Conservation (phyloP, 176 grass and related monocot genomes). For the Luzula sylvatica region DNA sequence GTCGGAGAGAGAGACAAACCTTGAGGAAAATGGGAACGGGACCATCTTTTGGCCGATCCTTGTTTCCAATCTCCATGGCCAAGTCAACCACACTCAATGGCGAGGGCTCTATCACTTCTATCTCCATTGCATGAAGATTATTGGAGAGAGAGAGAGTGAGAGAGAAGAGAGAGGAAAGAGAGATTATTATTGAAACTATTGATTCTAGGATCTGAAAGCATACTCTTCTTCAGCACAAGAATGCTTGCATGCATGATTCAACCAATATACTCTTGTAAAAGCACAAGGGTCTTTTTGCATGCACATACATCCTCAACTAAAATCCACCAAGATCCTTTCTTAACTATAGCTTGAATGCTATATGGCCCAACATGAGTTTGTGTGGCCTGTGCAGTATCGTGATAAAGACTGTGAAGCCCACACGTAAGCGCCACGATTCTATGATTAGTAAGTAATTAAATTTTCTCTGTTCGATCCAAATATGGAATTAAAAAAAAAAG, state of each 20-base stretch:
- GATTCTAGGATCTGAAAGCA: background rate
- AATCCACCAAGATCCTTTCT: conserved; percentile 55
- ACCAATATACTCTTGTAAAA: conserved; percentile 1
- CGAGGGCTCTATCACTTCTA: conserved; percentile 18
- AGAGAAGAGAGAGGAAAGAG: conserved; percentile 10
- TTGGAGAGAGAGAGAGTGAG: too few species aligned
- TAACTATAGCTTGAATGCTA: too few species aligned
- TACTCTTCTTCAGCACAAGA: conserved; percentile 18
- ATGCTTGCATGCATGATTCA: conserved; percentile 12
- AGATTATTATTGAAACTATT: background rate
- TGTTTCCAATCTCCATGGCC: conserved; percentile 28
- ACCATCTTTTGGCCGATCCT: conserved; percentile 42
- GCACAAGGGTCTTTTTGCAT: too few species aligned
- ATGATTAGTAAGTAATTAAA: too few species aligned
- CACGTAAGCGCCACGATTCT: too few species aligned
- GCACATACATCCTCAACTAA: conserved; percentile 43
- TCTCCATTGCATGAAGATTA: conserved; percentile 47
- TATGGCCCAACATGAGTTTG: too few species aligned
- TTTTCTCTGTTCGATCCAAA: too few species aligned
- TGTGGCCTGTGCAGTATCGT: too few species aligned
- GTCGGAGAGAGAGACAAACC: conserved; percentile 19
- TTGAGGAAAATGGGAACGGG: conserved; percentile 89
- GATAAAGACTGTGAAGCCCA: too few species aligned
- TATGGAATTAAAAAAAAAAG: too few species aligned
- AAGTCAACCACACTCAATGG: too few species aligned